Base-by-base conservation (phyloP, 2,329 filamentous ascomycete species). In the Ophiocordyceps camponoti-floridani region DNA sequence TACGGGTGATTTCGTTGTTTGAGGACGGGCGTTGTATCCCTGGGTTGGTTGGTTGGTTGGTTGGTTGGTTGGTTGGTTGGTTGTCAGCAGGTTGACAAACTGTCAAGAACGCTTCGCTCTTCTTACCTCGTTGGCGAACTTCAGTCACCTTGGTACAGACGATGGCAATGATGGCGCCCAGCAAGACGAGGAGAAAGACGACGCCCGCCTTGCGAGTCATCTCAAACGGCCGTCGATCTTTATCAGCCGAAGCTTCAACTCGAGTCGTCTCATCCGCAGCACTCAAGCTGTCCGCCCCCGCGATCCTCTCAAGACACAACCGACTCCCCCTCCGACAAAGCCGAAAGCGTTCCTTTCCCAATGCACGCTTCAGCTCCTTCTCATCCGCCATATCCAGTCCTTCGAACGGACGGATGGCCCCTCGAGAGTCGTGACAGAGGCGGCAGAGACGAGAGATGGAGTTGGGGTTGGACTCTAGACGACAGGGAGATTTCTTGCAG, bases 1-100 rank as follows among this genome's bases (percentile, higher is more conserved):
- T 35, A 4, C 66, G 61, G 0, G 60, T 45, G 0, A 68, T 54
- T 5, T 61, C 58, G 1, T 61, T 59, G 7, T 53, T 62, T 0
- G 49, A 28, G 0, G 53, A 55, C 1, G 62, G 63, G 0, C 61
- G 52, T 0, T 44, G 33, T 0, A 65, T 41, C 2, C 62, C 60
- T 64, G 11, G 5, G 5, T n/a, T n/a, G n/a, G n/a, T n/a, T n/a
- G n/a, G n/a, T n/a, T n/a, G n/a, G n/a, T n/a, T n/a, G n/a, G n/a
- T n/a, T n/a, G n/a, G n/a, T n/a, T n/a, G n/a, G n/a, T n/a, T n/a
- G n/a, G n/a, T n/a, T n/a, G n/a, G n/a, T n/a, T 23, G 5, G 23
- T 5, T 3, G 23, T 23, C 23, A 23, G 23, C 23, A 23, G 3
- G 23, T 23, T 23, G 23, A 23, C 23, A 23, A 23, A 5, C 23